Evolutionary conservation across 2,329 filamentous ascomycete genomes (phyloP).

Genomic region (Teratosphaeria destructans): DNA sequence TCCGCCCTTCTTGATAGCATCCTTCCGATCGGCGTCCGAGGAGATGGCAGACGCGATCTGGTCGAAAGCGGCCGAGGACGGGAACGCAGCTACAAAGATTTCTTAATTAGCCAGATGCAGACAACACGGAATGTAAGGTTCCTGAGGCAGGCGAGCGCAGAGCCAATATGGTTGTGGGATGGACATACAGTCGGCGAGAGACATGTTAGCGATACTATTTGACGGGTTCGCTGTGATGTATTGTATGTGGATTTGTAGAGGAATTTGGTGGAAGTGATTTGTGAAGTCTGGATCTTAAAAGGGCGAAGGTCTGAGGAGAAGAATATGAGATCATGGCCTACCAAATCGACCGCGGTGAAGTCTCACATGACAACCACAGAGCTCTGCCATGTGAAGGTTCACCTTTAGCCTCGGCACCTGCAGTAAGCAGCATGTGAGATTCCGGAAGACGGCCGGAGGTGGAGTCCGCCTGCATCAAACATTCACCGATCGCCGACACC

Average conservation of each 20-base stretch:
- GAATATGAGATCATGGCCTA: background rate
- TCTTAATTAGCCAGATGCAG: background rate
- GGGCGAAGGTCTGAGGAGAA: background rate
- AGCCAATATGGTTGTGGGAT: background rate
- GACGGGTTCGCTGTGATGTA: background rate
- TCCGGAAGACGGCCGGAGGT: background rate
- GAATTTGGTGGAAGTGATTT: background rate
- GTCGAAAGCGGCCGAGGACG: constrained; percentile 85
- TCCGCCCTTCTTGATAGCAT: constrained; percentile 79
- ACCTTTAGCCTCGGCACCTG: background rate
- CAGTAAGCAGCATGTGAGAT: background rate
- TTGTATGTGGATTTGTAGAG: background rate
- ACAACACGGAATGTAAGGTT: background rate
- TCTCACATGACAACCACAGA: background rate
- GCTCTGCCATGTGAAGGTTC: background rate
- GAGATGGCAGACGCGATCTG: constrained; percentile 65
- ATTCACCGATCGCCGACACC: background rate
- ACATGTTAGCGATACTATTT: background rate
- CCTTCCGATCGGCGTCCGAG: constrained; percentile 63
- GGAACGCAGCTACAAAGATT: constrained; percentile 49
- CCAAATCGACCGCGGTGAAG: background rate
- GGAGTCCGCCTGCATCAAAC: background rate
- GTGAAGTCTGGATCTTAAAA: background rate
- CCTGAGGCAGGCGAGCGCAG: background rate
- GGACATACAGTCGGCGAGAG: background rate